Conservation (phyloP, 2,329 filamentous ascomycete species). For the Cordyceps tenuipes region DNA sequence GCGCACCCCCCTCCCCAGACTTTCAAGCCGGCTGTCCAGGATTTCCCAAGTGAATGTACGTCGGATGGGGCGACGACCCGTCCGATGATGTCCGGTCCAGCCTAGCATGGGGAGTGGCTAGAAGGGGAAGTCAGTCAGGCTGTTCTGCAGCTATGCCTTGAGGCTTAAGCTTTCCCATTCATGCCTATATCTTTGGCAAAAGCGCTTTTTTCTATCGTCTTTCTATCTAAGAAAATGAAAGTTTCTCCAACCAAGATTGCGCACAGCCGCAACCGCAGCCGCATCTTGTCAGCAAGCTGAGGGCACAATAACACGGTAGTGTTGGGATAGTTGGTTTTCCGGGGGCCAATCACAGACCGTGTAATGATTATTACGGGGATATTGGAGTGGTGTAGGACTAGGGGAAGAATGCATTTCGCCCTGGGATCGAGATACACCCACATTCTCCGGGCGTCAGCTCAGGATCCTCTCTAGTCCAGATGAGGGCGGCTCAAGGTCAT, state of each 20-base stretch:
- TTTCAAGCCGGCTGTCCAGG: not conserved
- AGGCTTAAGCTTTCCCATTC: not conserved
- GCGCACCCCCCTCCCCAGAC: not conserved
- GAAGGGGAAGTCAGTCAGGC: not conserved
- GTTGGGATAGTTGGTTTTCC: not conserved
- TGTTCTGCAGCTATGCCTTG: not conserved
- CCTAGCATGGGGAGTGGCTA: not conserved
- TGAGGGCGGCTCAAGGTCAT: not conserved
- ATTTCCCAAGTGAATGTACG: not conserved
- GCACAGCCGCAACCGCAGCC: no score
- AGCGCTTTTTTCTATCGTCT: not conserved
- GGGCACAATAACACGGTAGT: not conserved
- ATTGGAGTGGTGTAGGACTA: not conserved
- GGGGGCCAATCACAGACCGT: not conserved
- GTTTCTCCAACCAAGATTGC: not conserved
- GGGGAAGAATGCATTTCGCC: not conserved
- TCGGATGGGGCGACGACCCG: conserved; percentile 3
- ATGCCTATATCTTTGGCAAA: not conserved
- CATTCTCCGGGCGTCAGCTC: no score
- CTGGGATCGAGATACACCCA: not conserved
- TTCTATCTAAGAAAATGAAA: not conserved
- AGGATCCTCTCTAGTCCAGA: no score
- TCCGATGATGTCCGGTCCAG: conserved; percentile 6
- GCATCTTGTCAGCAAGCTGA: not conserved
- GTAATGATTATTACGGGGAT: not conserved